phyloP scores from a whole-genome alignment of 257 asterid genomes.

The Cinchona pubescens region DNA sequence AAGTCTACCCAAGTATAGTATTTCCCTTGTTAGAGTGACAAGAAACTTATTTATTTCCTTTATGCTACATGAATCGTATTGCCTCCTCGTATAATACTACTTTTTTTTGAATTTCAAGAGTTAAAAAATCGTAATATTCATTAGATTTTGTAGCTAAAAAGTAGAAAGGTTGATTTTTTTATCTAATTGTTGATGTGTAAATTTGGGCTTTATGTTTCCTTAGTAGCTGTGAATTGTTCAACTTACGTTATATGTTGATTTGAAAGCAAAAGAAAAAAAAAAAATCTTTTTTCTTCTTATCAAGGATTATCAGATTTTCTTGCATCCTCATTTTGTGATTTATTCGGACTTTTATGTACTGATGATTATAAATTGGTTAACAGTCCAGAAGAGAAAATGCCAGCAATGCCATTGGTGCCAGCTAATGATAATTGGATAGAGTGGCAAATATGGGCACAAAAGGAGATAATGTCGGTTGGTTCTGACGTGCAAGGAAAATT shows the following conservation, averaged over 20 bases:
- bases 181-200: background rate
- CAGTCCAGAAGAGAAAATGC: conserved; percentile 68
- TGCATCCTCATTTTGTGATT: background rate
- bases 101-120: too few relatives aligned
- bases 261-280: background rate
- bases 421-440: conserved; percentile 40
- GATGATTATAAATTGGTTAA: conserved; percentile 4
- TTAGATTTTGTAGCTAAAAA: too few relatives aligned
- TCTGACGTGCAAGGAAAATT: conserved; percentile 74
- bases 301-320: too few relatives aligned
- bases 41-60: too few relatives aligned
- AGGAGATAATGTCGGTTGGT: conserved; percentile 77
- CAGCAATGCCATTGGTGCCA: conserved; percentile 49
- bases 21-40: too few relatives aligned
- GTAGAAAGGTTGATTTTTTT: background rate
- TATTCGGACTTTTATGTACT: conserved; percentile 1
- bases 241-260: background rate
- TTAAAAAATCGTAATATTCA: too few relatives aligned
- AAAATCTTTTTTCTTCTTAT: too few relatives aligned
- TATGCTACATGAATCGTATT: too few relatives aligned
- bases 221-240: too few relatives aligned
- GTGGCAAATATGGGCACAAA: conserved; percentile 89
- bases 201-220: background rate
- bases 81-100: too few relatives aligned
- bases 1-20: too few relatives aligned